These are phyloP conservation scores for Pyrenophora teres DNA, from an alignment of 2,329 filamentous ascomycete species.

Conservation along the genomic window DNA sequence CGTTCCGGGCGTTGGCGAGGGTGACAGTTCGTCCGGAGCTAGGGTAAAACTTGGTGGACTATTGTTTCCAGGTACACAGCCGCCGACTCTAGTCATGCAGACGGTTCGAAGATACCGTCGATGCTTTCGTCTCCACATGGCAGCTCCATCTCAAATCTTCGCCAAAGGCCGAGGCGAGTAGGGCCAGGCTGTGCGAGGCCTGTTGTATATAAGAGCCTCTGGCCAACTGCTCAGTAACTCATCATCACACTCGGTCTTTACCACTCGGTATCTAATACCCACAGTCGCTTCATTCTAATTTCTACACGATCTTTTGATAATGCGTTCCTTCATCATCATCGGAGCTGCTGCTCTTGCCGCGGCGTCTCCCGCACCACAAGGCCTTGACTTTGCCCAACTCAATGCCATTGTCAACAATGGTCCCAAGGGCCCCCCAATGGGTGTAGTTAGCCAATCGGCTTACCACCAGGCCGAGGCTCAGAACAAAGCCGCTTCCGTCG, in stretches of 20 bases:
- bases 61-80: slow-evolving; percentile 8
- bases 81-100: slow-evolving; percentile 8
- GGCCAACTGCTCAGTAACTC: background rate
- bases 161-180: slow-evolving; percentile 1
- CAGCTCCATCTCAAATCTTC: slow-evolving; percentile 10
- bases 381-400: slow-evolving; percentile 16
- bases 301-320: slow-evolving; percentile 12
- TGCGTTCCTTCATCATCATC: slow-evolving; percentile 28
- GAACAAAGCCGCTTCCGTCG: slow-evolving; percentile 17
- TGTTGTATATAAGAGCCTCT: slow-evolving; percentile 9
- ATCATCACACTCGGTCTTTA: slow-evolving; percentile 13
- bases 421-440: slow-evolving; percentile 23
- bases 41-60: slow-evolving; percentile 11
- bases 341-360: slow-evolving; percentile 29
- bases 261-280: background rate
- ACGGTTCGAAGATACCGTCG: slow-evolving; percentile 7
- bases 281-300: background rate
- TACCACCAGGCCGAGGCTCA: slow-evolving; percentile 23
- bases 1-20: slow-evolving; percentile 9
- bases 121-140: slow-evolving; percentile 7
- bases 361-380: slow-evolving; percentile 29
- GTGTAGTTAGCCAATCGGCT: slow-evolving; percentile 13
- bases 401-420: slow-evolving; percentile 10
- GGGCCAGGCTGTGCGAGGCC: background rate
- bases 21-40: slow-evolving; percentile 11